Base-by-base conservation (phyloP, 805 yeast genomes). In the Candida tallmaniae region DNA sequence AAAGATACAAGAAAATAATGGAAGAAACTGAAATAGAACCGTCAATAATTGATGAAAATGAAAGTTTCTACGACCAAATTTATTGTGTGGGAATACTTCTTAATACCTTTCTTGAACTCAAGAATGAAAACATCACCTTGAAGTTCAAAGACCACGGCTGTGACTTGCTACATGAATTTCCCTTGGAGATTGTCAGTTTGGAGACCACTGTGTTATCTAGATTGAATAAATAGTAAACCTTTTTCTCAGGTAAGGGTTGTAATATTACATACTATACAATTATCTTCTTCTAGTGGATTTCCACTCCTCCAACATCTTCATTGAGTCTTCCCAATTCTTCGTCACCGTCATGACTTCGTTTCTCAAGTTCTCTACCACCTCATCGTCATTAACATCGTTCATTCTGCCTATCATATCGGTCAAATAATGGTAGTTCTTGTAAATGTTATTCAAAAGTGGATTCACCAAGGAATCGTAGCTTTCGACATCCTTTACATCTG, bases 281-380 rank as follows among this genome's bases (percentile, higher is more conserved):
- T 22, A 34, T 13, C 29, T 8, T 27, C 29, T 27, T 12, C 20
- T 30, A 13, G 34, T 21, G 11, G 32, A 14, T 23, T 34, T 60
- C 71, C 69, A 67, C 32, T 59, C 54, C 18, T 67, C 72, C 4
- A 60, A 44, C 2, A 67, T 58, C 29, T 50, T 52, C 36, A 62
- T 48, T 0, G 72, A 68, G 23, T 62, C 63, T 35, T 60, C 49
- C 68, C 69, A 64, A 36, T 62, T 65, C 24, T 51, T 46, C 11
- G 51, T 50, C 31, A 64, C 52, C 14, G 42, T 40, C 27, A 32
- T 34, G 12, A 36, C 13, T 11, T 33, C 35, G 21, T 39, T 40
- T 17, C 12, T 27, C 11, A 18, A 33, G 7, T 20, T 31, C 13
- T 25, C 32, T 11, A 27, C 40, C 6, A 31, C 17, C 9, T 45